Percentiles rank a stretch among this genome's conserved stretches.
phyloP scores from a whole-genome alignment of 2,329 filamentous ascomycete species.

The Penicillium sp. region DNA sequence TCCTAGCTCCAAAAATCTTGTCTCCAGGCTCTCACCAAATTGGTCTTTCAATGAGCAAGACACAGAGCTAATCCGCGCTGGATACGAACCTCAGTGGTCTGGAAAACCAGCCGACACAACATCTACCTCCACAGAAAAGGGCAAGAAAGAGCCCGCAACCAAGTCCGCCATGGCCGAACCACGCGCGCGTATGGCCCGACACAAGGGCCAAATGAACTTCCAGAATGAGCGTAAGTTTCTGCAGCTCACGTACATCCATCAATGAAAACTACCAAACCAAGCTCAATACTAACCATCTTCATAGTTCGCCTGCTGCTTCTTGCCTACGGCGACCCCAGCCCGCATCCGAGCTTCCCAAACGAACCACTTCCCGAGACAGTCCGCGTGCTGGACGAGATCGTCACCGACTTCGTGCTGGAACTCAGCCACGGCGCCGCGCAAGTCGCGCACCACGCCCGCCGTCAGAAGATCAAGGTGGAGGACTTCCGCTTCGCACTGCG shows the following conservation, averaged over 20 bases:
- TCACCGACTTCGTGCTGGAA: slow-evolving; percentile 95
- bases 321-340: slow-evolving; percentile 45
- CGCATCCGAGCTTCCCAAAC: slow-evolving; percentile 63
- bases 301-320: slow-evolving; percentile 45
- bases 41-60: slow-evolving; percentile 25
- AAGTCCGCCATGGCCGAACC: slow-evolving; percentile 64
- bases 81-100: slow-evolving; percentile 24
- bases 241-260: slow-evolving; percentile 60
- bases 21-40: slow-evolving; percentile 15
- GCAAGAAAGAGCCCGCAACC: not conserved
- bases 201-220: slow-evolving; percentile 82
- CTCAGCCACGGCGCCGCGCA: slow-evolving; percentile 86
- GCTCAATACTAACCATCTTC: not conserved
- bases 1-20: slow-evolving; percentile 18
- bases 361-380: slow-evolving; percentile 80
- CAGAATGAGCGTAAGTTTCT: slow-evolving; percentile 22
- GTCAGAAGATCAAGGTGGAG: slow-evolving; percentile 96
- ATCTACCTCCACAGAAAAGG: slow-evolving; percentile 8
- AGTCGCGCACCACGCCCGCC: slow-evolving; percentile 77
- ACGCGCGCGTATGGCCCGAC: slow-evolving; percentile 71
- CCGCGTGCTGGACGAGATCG: slow-evolving; percentile 85
- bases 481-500: slow-evolving; percentile 95
- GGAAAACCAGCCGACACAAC: slow-evolving; percentile 3
- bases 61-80: slow-evolving; percentile 22
- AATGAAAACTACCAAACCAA: not conserved